These are phyloP conservation scores for Curvularia spicifera DNA, from an alignment of 2,329 filamentous ascomycete species.

Conservation along the genomic window DNA sequence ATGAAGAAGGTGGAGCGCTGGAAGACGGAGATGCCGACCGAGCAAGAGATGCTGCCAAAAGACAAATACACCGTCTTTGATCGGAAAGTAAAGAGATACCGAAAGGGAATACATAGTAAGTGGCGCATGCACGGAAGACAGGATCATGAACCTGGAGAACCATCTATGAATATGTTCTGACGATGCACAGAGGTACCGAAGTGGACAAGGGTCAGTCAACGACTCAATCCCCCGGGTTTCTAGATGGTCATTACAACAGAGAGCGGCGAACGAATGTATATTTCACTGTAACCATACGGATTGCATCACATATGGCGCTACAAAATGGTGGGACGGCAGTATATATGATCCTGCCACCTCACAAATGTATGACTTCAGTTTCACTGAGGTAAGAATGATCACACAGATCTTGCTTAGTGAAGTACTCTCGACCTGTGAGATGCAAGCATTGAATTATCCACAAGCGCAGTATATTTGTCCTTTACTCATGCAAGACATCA, in stretches of 20 bases:
- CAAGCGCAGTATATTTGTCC: neutral
- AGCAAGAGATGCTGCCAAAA: constrained; percentile 91
- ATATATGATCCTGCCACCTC: neutral
- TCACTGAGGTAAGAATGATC: neutral
- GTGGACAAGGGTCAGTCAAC: constrained; percentile 94
- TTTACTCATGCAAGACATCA: neutral
- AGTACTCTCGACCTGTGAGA: neutral
- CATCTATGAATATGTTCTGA: constrained; percentile 1
- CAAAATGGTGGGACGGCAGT: neutral
- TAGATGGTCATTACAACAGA: constrained; percentile 54
- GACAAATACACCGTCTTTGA: constrained; percentile 99
- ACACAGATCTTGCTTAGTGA: neutral
- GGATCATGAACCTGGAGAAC: neutral
- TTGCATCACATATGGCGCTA: constrained; percentile 27
- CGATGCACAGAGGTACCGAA: constrained; percentile 61
- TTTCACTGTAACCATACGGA: constrained; percentile 32
- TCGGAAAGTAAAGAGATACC: constrained; percentile 91
- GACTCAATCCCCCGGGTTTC: constrained; percentile 93
- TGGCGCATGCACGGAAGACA: constrained; percentile 33
- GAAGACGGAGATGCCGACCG: constrained; percentile 95
- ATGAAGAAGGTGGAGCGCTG: constrained; percentile 82
- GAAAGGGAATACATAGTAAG: constrained; percentile 97
- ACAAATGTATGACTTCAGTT: neutral
- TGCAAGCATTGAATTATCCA: neutral
- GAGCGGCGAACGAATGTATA: constrained; percentile 26